Percentiles rank a stretch among this genome's conserved stretches.
Evolutionary conservation across 495 filamentous ascomycete species (phyloP).

Genomic region (Aspergillus avenaceus): DNA sequence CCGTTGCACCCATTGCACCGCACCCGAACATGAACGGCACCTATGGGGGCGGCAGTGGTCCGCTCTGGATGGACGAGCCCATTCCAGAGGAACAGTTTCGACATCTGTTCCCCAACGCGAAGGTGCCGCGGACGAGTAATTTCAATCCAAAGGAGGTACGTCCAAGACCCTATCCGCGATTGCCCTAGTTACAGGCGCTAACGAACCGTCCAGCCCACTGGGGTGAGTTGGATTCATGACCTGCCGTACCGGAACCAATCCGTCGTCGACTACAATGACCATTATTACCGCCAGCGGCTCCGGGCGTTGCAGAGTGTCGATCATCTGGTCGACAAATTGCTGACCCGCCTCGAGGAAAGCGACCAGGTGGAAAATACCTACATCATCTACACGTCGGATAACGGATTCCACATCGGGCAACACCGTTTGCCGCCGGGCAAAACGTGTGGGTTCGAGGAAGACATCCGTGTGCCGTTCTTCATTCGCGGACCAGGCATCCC

Average conservation of each 20-base stretch:
- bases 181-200: no score
- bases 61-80: constrained; percentile 40
- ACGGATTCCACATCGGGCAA: constrained; percentile 72
- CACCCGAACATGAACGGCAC: constrained; percentile 53
- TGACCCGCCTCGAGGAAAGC: constrained; percentile 46
- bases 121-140: constrained; percentile 24
- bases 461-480: constrained; percentile 65
- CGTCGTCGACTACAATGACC: constrained; percentile 60
- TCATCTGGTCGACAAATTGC: constrained; percentile 61
- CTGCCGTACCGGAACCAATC: constrained; percentile 50
- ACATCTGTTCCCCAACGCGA: constrained; percentile 31
- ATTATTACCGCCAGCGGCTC: constrained; percentile 62
- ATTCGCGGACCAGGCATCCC: constrained; percentile 58
- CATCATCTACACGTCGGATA: constrained; percentile 69
- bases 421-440: constrained; percentile 70
- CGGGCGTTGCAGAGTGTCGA: constrained; percentile 64
- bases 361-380: constrained; percentile 62
- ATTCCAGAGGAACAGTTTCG: constrained; percentile 40
- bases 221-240: constrained; percentile 58
- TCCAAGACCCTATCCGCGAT: not conserved
- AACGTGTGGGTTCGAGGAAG: constrained; percentile 66
- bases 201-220: no score
- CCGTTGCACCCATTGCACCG: constrained; percentile 61
- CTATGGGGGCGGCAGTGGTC: constrained; percentile 12
- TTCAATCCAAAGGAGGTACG: constrained; percentile 20